These are phyloP conservation scores for Sarocladium oryzae DNA, from an alignment of 2,329 filamentous ascomycete species.

Conservation along the genomic window DNA sequence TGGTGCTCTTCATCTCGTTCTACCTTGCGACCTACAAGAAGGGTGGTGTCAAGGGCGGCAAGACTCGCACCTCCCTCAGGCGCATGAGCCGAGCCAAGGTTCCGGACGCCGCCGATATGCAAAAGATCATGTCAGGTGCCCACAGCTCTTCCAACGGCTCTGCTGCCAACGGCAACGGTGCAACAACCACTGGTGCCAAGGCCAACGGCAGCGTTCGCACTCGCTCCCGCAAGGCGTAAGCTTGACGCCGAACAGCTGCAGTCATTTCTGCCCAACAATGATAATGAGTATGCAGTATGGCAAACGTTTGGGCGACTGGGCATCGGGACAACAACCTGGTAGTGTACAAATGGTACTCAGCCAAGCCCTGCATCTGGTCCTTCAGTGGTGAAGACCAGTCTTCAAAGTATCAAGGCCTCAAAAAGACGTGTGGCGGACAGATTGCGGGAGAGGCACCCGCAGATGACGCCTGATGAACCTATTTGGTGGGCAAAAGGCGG, in stretches of 20 bases:
- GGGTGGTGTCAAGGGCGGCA: conserved; percentile 63
- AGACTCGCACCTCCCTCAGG: conserved; percentile 70
- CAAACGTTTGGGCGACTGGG: no score
- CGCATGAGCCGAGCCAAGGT: conserved; percentile 61
- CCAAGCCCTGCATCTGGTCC: background rate
- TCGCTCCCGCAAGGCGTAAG: conserved; percentile 61
- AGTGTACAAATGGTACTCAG: background rate
- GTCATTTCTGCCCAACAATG: no score
- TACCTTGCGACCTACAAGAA: conserved; percentile 96
- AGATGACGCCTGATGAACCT: background rate
- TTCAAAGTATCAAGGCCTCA: background rate
- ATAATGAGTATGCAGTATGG: no score
- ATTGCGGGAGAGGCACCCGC: background rate
- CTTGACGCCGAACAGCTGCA: background rate
- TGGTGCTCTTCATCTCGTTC: conserved; percentile 98
- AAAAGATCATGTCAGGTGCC: conserved; percentile 46
- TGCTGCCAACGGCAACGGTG: conserved; percentile 22
- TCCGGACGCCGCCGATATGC: conserved; percentile 74
- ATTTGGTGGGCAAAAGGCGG: background rate
- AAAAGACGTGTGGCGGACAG: background rate
- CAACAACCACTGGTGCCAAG: conserved; percentile 45
- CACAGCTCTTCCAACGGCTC: conserved; percentile 50
- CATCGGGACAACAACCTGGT: background rate
- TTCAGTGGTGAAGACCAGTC: background rate
- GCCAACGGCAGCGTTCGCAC: conserved; percentile 51